phyloP scores from a whole-genome alignment of 1,284 basidiomycete genomes.

The Papiliotrema nemorosa region DNA sequence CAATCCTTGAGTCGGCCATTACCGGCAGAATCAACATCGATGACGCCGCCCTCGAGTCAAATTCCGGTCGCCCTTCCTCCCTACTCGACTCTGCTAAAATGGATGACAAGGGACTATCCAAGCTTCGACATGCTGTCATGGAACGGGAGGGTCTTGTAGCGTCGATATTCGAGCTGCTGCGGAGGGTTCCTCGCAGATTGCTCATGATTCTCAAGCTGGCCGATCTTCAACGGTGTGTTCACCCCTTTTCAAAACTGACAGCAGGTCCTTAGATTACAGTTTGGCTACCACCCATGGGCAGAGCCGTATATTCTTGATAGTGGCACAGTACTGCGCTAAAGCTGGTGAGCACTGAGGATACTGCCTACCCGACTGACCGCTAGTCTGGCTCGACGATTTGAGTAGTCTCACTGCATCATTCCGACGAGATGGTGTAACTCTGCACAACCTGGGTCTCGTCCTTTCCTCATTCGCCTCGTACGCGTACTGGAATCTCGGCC shows the following conservation, averaged over 20 bases:
- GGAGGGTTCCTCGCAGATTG: conserved; percentile 66
- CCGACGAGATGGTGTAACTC: conserved; percentile 18
- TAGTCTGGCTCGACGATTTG: conserved; percentile 73
- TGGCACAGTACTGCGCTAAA: conserved; percentile 79
- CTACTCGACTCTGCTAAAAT: conserved; percentile 68
- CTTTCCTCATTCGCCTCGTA: conserved; percentile 19
- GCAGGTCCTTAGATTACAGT: conserved; percentile 51
- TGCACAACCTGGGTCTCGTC: conserved; percentile 9
- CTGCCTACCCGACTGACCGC: background rate
- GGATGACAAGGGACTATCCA: conserved; percentile 72
- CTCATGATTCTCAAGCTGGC: conserved; percentile 48
- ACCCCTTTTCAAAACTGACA: background rate
- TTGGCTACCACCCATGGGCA: conserved; percentile 58
- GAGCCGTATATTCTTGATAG: conserved; percentile 84
- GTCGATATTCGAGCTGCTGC: conserved; percentile 77
- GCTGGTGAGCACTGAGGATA: conserved; percentile 24
- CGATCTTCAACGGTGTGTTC: conserved; percentile 67
- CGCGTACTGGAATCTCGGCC: conserved; percentile 32
- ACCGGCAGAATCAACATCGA: conserved; percentile 57
- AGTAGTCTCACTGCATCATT: conserved; percentile 13
- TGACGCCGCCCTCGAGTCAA: conserved; percentile 15
- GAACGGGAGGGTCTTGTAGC: conserved; percentile 73
- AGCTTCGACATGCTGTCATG: conserved; percentile 61
- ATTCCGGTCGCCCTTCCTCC: conserved; percentile 57
- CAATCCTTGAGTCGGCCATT: conserved; percentile 77